Evolutionary conservation across 805 yeast species (phyloP).

Genomic region (Saturnispora halmiae): DNA sequence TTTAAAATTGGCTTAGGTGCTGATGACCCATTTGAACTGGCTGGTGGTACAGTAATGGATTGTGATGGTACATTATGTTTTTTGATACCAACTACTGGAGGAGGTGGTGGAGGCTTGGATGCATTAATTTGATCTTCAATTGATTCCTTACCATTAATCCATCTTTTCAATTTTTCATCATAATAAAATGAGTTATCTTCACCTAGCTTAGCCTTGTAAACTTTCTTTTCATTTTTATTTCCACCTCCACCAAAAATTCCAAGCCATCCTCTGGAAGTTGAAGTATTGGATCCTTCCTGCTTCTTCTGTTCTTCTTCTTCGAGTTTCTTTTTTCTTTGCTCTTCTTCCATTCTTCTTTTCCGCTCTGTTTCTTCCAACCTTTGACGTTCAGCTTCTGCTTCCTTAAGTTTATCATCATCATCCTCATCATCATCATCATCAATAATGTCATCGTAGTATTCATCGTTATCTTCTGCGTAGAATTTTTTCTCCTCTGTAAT

Average conservation of each 20-base stretch:
- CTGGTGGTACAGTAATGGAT: conserved; percentile 17
- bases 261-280: conserved; percentile 34
- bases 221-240: conserved; percentile 57
- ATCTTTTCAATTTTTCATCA: conserved; percentile 76
- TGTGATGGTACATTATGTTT: conserved; percentile 26
- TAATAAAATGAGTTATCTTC: conserved; percentile 63
- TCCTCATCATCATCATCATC: conserved; percentile 35
- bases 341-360: conserved; percentile 16
- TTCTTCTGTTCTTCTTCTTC: conserved; percentile 11
- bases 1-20: neutral
- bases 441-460: conserved; percentile 25
- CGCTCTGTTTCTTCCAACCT: conserved; percentile 16
- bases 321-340: conserved; percentile 14
- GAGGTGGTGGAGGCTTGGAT: conserved; percentile 66
- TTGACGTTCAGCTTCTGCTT: conserved; percentile 26
- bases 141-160: conserved; percentile 69
- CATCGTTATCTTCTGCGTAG: conserved; percentile 25
- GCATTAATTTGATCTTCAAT: conserved; percentile 52
- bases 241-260: conserved; percentile 53
- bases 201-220: conserved; percentile 73
- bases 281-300: neutral
- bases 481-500: conserved; percentile 22
- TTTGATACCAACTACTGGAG: conserved; percentile 17
- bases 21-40: conserved; percentile 11
- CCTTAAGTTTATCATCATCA: conserved; percentile 34